phyloP scores from a whole-genome alignment of 176 grass and related monocot genomes.

The Urochloa ruziziensis region DNA sequence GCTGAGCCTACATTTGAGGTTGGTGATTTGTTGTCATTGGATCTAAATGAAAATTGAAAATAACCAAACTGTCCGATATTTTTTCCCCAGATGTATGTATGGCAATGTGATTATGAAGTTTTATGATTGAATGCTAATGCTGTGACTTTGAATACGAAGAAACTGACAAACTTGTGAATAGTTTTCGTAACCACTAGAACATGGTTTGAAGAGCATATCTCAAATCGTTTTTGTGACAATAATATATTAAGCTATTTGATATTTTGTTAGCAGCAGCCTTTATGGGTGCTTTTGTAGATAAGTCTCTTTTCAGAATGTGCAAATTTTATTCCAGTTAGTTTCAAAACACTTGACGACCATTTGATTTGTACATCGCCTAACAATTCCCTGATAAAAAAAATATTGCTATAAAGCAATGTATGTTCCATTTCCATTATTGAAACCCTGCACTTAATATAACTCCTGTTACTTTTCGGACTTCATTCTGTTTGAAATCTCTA shows the following conservation, averaged over 20 bases:
- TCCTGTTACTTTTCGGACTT: not conserved
- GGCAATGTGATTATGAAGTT: not conserved
- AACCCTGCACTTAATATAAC: not conserved
- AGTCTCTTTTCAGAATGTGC: not conserved
- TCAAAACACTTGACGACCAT: not conserved
- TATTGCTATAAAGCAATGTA: not conserved
- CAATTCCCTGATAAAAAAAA: not conserved
- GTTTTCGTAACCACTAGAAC: not conserved
- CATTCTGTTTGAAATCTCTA: not conserved
- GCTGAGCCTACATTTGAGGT: constrained; percentile 83
- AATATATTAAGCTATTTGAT: constrained; percentile 6
- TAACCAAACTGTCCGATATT: not conserved
- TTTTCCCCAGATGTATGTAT: not conserved
- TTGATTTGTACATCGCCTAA: not conserved
- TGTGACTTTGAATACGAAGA: not conserved
- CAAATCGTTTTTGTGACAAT: not conserved
- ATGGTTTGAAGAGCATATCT: not conserved
- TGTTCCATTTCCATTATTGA: not conserved
- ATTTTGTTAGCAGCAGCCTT: not conserved
- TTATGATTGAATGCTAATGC: not conserved
- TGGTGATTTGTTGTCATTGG: constrained; percentile 21
- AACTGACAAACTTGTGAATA: not conserved
- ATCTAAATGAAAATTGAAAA: constrained; percentile 27
- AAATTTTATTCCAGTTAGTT: not conserved
- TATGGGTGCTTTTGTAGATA: not conserved